A percentile compares a stretch with the other conserved stretches of the same genome.
phyloP scores from a whole-genome alignment of 148 eudicot species.

The Diospyros kaki region DNA sequence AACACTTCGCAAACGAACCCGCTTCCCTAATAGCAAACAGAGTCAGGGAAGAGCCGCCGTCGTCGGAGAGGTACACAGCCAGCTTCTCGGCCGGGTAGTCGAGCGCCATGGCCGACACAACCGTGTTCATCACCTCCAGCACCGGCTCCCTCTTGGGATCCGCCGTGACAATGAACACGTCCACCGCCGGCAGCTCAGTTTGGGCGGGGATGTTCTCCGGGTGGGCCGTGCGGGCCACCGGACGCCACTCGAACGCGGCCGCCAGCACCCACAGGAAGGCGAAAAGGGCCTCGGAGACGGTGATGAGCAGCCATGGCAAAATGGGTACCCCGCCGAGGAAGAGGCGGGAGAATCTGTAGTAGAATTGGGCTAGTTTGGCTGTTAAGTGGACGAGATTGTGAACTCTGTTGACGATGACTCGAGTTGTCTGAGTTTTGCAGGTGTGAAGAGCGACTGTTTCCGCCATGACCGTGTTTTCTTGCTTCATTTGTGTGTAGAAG shows the following conservation, averaged over 20 bases:
- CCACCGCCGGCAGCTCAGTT: slow-evolving; percentile 19
- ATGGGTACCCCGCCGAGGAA: not conserved
- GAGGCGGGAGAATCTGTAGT: slow-evolving; percentile 27
- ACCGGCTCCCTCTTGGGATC: slow-evolving; percentile 34
- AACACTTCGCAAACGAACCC: slow-evolving; percentile 16
- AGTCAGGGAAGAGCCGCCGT: slow-evolving; percentile 25
- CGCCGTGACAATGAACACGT: slow-evolving; percentile 30
- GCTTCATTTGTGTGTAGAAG: no score
- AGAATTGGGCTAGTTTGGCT: slow-evolving; percentile 23
- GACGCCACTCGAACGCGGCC: slow-evolving; percentile 15
- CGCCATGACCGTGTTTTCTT: no score
- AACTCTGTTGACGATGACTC: slow-evolving; percentile 19
- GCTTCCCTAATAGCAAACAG: slow-evolving; percentile 26
- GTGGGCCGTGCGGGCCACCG: slow-evolving; percentile 9
- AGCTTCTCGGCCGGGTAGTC: slow-evolving; percentile 34
- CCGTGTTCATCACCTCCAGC: slow-evolving; percentile 41
- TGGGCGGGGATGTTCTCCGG: slow-evolving; percentile 24
- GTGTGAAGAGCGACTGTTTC: no score
- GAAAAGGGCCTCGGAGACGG: slow-evolving; percentile 8
- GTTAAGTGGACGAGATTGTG: slow-evolving; percentile 23
- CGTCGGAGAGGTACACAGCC: slow-evolving; percentile 31
- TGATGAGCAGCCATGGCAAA: not conserved
- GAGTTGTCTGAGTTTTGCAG: slow-evolving; percentile 12
- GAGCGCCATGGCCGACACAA: slow-evolving; percentile 32
- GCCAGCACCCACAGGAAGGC: slow-evolving; percentile 10